phyloP scores from a whole-genome alignment of 768 basidiomycete species.

The Phlegmacium glaucopus region DNA sequence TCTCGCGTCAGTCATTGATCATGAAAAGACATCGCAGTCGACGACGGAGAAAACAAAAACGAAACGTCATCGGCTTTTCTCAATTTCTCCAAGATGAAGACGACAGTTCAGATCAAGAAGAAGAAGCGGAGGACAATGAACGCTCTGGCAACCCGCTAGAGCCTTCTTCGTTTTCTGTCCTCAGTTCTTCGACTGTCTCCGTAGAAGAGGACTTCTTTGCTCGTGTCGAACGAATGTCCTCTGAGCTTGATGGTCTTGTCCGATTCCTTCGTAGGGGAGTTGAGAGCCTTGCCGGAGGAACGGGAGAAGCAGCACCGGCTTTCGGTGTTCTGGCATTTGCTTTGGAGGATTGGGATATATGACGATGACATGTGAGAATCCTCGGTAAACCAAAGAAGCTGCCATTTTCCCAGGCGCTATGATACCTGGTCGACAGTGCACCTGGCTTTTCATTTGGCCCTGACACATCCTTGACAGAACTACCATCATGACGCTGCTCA shows the following conservation, averaged over 20 bases:
- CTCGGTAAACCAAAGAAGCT: no score
- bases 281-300: constrained; percentile 63
- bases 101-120: constrained; percentile 46
- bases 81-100: constrained; percentile 31
- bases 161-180: constrained; percentile 14
- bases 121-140: constrained; percentile 23
- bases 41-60: constrained; percentile 50
- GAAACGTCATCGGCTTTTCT: constrained; percentile 62
- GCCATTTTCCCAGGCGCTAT: no score
- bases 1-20: constrained; percentile 46
- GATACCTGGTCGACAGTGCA: no score
- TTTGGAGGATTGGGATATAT: constrained; percentile 76
- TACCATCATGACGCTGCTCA: no score
- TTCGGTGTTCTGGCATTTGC: constrained; percentile 75
- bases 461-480: no score
- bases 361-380: constrained; percentile 11
- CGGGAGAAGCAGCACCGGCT: constrained; percentile 54
- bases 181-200: constrained; percentile 16
- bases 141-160: constrained; percentile 8
- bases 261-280: constrained; percentile 65
- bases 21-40: constrained; percentile 62
- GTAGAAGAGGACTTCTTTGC: constrained; percentile 46
- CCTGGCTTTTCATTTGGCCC: no score
- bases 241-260: constrained; percentile 69
- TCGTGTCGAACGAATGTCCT: constrained; percentile 59